phyloP scores from a whole-genome alignment of 202 grass and related monocot species.

The Schoenoplectus triqueter region DNA sequence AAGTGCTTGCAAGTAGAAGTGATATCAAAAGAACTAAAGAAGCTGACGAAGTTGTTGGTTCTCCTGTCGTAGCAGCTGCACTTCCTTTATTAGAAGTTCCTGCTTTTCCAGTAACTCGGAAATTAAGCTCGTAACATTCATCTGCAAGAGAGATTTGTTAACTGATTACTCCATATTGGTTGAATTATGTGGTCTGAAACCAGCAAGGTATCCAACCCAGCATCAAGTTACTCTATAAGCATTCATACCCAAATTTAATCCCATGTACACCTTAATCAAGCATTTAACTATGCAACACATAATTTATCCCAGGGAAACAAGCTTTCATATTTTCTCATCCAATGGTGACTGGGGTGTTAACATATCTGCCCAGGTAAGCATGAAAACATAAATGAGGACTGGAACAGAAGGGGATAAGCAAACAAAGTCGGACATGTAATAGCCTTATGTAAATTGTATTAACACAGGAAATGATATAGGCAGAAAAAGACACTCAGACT shows the following conservation, averaged over 20 bases:
- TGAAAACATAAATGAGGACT: not conserved
- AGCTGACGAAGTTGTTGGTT: constrained; percentile 81
- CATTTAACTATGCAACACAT: not conserved
- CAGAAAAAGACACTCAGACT: not conserved
- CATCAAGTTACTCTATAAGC: not conserved
- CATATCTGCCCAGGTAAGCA: not conserved
- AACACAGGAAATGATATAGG: not conserved
- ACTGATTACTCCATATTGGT: constrained; percentile 16
- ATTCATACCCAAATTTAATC: not conserved
- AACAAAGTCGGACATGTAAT: not conserved
- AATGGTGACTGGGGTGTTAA: not conserved
- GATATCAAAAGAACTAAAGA: constrained; percentile 43
- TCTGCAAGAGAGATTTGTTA: constrained; percentile 47
- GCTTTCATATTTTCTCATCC: not conserved
- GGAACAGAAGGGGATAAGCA: not conserved
- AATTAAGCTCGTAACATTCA: constrained; percentile 61
- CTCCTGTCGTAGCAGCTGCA: constrained; percentile 79
- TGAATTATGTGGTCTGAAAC: not conserved
- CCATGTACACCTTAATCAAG: constrained; percentile 15
- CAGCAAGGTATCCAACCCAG: constrained; percentile 20
- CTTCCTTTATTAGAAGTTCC: constrained; percentile 84
- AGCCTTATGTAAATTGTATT: not conserved
- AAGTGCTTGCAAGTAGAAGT: not conserved
- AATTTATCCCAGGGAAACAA: constrained; percentile 2
- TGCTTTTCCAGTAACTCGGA: constrained; percentile 72